phyloP scores from a whole-genome alignment of 495 filamentous ascomycete genomes.

The Penicillium subrubescens region DNA sequence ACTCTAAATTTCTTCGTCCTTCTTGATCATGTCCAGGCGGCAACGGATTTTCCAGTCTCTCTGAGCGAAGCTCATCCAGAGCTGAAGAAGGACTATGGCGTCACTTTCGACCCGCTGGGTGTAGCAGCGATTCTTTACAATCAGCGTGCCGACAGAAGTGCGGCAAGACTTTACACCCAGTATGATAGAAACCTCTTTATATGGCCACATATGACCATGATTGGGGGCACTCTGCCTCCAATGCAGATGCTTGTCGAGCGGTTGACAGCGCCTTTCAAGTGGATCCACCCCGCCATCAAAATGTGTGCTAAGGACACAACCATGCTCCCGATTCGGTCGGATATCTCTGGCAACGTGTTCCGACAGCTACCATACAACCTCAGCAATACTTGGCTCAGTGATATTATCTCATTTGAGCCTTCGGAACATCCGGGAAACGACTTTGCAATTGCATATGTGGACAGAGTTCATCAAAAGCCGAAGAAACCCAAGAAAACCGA shows the following conservation, averaged over 20 bases:
- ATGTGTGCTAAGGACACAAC: conserved; percentile 30
- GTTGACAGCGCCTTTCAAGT: conserved; percentile 24
- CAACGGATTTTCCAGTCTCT: conserved; percentile 2
- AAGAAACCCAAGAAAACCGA: neutral
- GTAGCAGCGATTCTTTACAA: conserved; percentile 35
- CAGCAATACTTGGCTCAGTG: conserved; percentile 31
- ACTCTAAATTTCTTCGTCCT: neutral
- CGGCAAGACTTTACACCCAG: conserved; percentile 34
- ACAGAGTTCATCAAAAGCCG: conserved; percentile 7
- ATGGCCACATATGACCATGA: conserved; percentile 38
- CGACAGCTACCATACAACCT: conserved; percentile 30
- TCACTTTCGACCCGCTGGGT: conserved; percentile 37
- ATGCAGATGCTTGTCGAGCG: conserved; percentile 36
- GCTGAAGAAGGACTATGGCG: conserved; percentile 12
- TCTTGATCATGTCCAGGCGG: neutral
- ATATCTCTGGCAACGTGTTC: conserved; percentile 30
- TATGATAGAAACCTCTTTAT: conserved; percentile 28
- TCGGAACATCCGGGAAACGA: conserved; percentile 28
- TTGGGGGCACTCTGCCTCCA: conserved; percentile 31
- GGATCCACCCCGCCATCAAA: conserved; percentile 29
- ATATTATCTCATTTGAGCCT: conserved; percentile 26
- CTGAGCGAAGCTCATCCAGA: conserved; percentile 2
- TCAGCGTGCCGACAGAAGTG: conserved; percentile 28
- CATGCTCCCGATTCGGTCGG: conserved; percentile 30
- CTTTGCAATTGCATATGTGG: conserved; percentile 26